These are phyloP conservation scores for Patellifolia procumbens DNA, from an alignment of 179 eudicot species.

Conservation along the genomic window DNA sequence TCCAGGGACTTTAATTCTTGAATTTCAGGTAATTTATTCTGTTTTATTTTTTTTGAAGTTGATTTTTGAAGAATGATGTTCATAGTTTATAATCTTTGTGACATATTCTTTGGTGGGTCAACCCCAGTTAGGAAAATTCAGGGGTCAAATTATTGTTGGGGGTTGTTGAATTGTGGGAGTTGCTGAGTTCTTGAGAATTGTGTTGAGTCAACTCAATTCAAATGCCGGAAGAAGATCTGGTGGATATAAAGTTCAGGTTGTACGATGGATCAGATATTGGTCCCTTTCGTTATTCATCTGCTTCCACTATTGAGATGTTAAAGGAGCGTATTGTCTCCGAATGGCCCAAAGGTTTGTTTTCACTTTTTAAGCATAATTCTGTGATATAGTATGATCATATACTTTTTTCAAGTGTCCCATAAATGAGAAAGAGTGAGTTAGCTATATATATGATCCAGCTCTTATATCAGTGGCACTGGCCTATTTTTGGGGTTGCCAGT, in stretches of 20 bases:
- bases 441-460: neutral
- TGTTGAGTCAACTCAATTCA: constrained; percentile 36
- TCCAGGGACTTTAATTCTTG: constrained; percentile 15
- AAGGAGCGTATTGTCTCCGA: constrained; percentile 87
- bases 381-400: neutral
- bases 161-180: neutral
- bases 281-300: constrained; percentile 80
- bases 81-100: neutral
- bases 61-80: neutral
- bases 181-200: neutral
- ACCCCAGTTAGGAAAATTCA: constrained; percentile 25
- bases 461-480: neutral
- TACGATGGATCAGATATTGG: constrained; percentile 96
- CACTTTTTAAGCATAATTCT: neutral
- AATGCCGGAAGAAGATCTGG: constrained; percentile 94
- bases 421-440: neutral
- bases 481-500: constrained; percentile 3
- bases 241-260: constrained; percentile 83
- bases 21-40: constrained; percentile 10
- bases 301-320: constrained; percentile 80
- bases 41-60: constrained; percentile 11
- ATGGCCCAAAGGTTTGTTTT: constrained; percentile 85
- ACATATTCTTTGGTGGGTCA: constrained; percentile 31
- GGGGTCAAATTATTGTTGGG: constrained; percentile 18
- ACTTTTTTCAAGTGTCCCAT: neutral